phyloP scores from a whole-genome alignment of 2,329 filamentous ascomycete genomes.

The Amylocarpus encephaloides region DNA sequence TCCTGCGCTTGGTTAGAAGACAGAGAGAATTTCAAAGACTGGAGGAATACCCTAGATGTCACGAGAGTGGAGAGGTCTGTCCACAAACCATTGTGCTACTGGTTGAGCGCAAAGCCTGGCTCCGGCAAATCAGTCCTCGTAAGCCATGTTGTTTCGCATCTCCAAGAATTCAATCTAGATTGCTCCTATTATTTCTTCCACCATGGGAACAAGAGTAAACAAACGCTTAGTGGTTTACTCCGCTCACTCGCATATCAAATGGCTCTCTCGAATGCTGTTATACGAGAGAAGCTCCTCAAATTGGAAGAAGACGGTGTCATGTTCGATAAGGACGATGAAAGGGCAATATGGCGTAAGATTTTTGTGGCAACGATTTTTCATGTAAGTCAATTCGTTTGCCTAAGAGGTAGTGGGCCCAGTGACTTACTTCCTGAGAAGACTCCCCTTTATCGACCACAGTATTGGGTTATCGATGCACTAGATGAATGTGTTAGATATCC shows the following conservation, averaged over 20 bases:
- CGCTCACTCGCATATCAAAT: slow-evolving; percentile 29
- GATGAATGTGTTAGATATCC: slow-evolving; percentile 13
- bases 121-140: slow-evolving; percentile 32
- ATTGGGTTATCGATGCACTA: slow-evolving; percentile 18
- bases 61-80: no score
- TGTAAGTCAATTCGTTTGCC: background rate
- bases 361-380: slow-evolving; percentile 14
- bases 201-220: slow-evolving; percentile 26
- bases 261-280: slow-evolving; percentile 6
- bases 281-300: background rate
- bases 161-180: slow-evolving; percentile 14
- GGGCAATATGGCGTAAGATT: slow-evolving; percentile 14
- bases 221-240: slow-evolving; percentile 19
- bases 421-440: no score
- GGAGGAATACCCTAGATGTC: background rate
- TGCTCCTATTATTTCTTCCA: slow-evolving; percentile 26
- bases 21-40: background rate
- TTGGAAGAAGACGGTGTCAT: slow-evolving; percentile 11
- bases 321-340: slow-evolving; percentile 11
- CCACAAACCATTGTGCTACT: slow-evolving; percentile 19
- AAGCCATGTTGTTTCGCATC: slow-evolving; percentile 9
- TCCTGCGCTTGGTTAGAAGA: background rate
- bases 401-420: no score
- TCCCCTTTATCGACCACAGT: slow-evolving; percentile 1
- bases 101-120: slow-evolving; percentile 28